phyloP scores from a whole-genome alignment of 768 basidiomycete species.

The Mrakia hoshinonis region DNA sequence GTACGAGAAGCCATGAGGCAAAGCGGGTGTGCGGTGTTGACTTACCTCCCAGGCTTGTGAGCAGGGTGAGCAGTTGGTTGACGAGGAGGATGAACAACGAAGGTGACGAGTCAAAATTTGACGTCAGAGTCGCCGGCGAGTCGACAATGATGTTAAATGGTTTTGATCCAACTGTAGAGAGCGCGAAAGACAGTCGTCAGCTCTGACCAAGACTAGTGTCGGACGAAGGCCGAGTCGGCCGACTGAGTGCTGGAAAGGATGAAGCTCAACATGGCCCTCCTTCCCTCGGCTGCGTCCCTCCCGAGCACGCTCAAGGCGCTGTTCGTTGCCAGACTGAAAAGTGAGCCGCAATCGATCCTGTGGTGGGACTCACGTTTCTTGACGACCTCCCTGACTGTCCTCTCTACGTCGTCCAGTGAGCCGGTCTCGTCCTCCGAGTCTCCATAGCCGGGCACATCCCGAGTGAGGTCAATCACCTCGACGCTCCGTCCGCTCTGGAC shows the following conservation, averaged over 20 bases:
- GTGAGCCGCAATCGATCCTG: neutral
- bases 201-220: neutral
- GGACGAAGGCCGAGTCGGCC: neutral
- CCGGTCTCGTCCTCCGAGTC: neutral
- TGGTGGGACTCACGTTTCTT: conserved; percentile 2
- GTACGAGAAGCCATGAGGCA: neutral
- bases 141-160: conserved; percentile 62
- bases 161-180: neutral
- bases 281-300: neutral
- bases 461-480: conserved; percentile 13
- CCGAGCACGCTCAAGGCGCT: neutral
- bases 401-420: conserved; percentile 11
- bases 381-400: neutral
- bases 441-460: conserved; percentile 2
- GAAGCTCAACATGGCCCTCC: neutral
- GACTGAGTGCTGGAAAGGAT: neutral
- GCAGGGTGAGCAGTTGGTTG: neutral
- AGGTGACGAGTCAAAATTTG: conserved; percentile 50
- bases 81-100: conserved; percentile 36
- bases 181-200: neutral
- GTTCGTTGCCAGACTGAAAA: neutral
- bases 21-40: neutral
- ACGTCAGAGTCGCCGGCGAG: conserved; percentile 57
- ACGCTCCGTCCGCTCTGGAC: neutral
- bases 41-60: conserved; percentile 11